Evolutionary conservation across 1,284 basidiomycete species (phyloP), one percentile per base, ranked within the genome.

Genomic region (Ceratobasidium sp.): DNA sequence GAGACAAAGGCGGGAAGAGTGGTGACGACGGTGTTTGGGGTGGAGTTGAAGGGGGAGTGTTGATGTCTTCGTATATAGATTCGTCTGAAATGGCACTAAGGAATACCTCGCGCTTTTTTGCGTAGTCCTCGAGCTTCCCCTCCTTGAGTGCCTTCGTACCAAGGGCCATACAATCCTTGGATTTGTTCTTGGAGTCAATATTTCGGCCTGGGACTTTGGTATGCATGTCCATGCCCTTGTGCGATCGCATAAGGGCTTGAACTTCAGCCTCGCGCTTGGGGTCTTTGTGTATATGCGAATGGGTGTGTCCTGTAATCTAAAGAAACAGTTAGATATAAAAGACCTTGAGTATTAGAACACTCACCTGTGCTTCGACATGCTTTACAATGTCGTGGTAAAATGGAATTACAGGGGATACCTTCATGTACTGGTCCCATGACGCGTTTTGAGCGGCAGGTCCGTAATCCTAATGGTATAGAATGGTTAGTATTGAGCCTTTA

Each of bases 201-300:
- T 11, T 15, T n/a, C 24, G 59, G 6, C 44, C 41, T 2, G 41
- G 59, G 5, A 62, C 59, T 22, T 62, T 41, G 9, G 24, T 19
- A 14, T 62, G 59, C 29, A 45, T 62, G 1, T 62, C 24, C 6
- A 11, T 14, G 6, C 19, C 59, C 14, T 47, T 11, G 41, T 62
- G 41, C 4, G 22, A 8, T 5, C 33, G 36, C n/a, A 62, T 62
- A 8, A 62, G 41, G 6, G 24, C 41, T 7, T 44, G 11, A 17
- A 62, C 22, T 11, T 62, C 59, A 6, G 1, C 8, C 24, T 62
- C 59, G 24, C 14, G 41, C n/a, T 62, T 62, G 7, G 41, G 59
- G 15, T 62, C 59, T 24, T 62, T 62, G 41, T 62, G 59, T 8
- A 62, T 62, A 62, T 62, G 59, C 24, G 36, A 62, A 1, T 22